Evolutionary conservation across 169 alveolate genomes (phyloP).

Genomic region (Cardiosporidium cionae): DNA sequence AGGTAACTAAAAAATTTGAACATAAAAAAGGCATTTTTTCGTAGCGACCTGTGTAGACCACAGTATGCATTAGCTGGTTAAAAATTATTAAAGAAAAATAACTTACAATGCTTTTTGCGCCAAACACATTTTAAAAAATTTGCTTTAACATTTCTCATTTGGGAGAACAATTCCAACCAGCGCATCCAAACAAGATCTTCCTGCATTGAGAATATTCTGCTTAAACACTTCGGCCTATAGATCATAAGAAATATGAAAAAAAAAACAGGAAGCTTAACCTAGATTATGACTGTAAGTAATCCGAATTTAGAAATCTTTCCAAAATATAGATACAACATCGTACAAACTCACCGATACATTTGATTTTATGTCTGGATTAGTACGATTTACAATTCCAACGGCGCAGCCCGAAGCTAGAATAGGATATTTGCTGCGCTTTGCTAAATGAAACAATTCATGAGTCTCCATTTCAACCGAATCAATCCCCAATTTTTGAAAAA

Average conservation of each 20-base stretch:
- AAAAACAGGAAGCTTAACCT: no score
- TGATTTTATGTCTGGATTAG: slow-evolving; percentile 1
- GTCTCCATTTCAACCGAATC: slow-evolving; percentile 41
- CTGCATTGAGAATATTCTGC: background rate
- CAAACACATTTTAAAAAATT: no score
- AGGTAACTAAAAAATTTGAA: no score
- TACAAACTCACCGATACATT: background rate
- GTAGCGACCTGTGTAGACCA: no score
- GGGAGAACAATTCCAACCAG: background rate
- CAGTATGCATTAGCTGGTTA: no score
- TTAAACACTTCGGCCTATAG: background rate
- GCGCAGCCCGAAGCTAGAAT: slow-evolving; percentile 31
- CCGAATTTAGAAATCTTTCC: no score
- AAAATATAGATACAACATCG: no score
- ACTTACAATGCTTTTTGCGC: no score
- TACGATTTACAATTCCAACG: slow-evolving; percentile 34
- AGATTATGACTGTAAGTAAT: no score
- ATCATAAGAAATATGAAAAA: background rate
- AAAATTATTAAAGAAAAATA: no score
- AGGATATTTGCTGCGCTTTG: slow-evolving; percentile 20
- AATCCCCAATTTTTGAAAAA: slow-evolving; percentile 20
- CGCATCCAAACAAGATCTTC: background rate
- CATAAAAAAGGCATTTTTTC: no score
- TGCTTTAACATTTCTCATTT: background rate
- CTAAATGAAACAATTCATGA: slow-evolving; percentile 32